Percentiles rank a stretch among this genome's conserved stretches.
These are phyloP conservation scores for Cerrena zonata DNA, from an alignment of 1,284 basidiomycete genomes.

Conservation along the genomic window DNA sequence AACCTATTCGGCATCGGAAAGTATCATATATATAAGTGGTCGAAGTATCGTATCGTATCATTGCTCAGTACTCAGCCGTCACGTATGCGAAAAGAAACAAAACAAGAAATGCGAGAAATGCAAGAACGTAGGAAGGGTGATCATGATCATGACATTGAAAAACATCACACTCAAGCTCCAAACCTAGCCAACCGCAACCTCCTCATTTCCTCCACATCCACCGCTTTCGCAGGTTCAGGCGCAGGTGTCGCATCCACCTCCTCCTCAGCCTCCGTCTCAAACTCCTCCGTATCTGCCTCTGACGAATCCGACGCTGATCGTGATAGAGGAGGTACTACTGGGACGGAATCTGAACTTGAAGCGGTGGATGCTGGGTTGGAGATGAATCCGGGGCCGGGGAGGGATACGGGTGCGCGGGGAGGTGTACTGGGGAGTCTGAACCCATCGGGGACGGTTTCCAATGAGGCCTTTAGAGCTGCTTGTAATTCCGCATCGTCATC, in stretches of 20 bases:
- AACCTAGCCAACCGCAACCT: constrained; percentile 73
- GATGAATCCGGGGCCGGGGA: constrained; percentile 9
- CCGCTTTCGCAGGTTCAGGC: constrained; percentile 26
- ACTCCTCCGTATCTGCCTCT: constrained; percentile 28
- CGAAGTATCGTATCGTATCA: too few species aligned
- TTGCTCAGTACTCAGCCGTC: too few species aligned
- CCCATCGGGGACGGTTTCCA: constrained; percentile 60
- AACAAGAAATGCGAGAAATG: too few species aligned
- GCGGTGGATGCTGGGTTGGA: constrained; percentile 15
- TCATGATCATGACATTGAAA: background rate
- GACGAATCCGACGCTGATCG: background rate
- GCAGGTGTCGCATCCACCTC: constrained; percentile 21
- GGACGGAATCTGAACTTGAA: background rate
- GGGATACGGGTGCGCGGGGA: constrained; percentile 15
- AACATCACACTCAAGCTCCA: constrained; percentile 38
- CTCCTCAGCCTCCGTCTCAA: constrained; percentile 25
- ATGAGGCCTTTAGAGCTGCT: constrained; percentile 77
- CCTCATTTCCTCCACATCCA: constrained; percentile 74
- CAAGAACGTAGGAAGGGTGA: too few species aligned
- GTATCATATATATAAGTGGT: too few species aligned
- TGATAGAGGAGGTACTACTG: constrained; percentile 11
- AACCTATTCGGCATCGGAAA: too few species aligned
- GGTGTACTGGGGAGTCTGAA: constrained; percentile 35
- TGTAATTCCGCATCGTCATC: constrained; percentile 83
- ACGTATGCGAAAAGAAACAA: too few species aligned